Evolutionary conservation across 306 rosid species (phyloP), one percentile per base, ranked within the genome.

Genomic region (Phaseolus lunatus): DNA sequence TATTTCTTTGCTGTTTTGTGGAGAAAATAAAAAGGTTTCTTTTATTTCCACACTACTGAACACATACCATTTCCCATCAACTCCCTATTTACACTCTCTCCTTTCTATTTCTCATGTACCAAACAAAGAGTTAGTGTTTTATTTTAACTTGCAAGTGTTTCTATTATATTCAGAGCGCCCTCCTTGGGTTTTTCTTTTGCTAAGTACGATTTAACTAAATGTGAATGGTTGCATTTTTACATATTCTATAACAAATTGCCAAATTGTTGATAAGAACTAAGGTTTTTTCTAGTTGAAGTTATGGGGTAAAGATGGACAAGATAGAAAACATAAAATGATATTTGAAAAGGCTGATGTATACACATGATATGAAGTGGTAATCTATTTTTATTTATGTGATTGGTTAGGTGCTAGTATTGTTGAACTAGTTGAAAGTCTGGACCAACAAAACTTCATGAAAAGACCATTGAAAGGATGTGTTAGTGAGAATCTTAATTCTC

Each of bases 201-300:
- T 9, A 14, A 27, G 41, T 9, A 33, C 29, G 47, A 57, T 41
- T n/a, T 43, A 61, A 64, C 20, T 18, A 41, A 72, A 71, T 49
- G 22, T 79, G 54, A 54, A 39, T 71, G 18, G 39, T 72, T 53
- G 68, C 52, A 73, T 43, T 8, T 80, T 63, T 65, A 3, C 19
- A 24, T 48, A 35, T 35, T 62, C 27, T n/a, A 79, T 50, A 79
- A 49, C 8, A 5, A 48, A 71, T 31, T n/a, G 33, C 31, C 9
- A 35, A n/a, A 37, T n/a, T 39, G 56, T 33, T 50, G 45, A 27
- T 53, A 13, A 67, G 61, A 29, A 20, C 20, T 70, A 27, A 44
- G 48, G 19, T 47, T 61, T 70, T 29, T 59, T 61, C 53, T 64
- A 33, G 37, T 33, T 70, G 72, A 48, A 70, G 33, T 69, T 69